Base-by-base conservation (phyloP, 148 eudicot species). In the Euryodendron excelsum region DNA sequence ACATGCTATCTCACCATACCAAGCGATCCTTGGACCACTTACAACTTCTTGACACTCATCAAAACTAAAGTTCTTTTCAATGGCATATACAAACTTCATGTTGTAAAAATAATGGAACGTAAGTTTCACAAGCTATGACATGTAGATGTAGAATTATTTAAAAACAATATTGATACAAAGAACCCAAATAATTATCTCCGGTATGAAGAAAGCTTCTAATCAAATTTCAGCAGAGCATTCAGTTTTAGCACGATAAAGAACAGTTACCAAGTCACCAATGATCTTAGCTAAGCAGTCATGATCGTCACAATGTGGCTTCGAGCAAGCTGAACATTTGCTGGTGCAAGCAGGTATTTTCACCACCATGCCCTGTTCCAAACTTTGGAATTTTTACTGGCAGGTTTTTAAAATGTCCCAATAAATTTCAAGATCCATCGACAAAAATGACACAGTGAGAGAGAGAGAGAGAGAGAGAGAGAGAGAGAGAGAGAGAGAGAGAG, bases 241-340 rank as follows among this genome's bases (percentile, higher is more conserved):
- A 77, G 25, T 62, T 67, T 39, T 27, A 78, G 64, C 36, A 61
- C 31, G 77, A 56, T 71, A 34, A 62, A 72, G 34, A 56, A 75
- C 31, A 20, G 47, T 62, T 88, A 94, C 98, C 94, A 94, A 81
- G 72, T 80, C 75, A 59, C 68, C 82, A 12, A 89, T 71, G 9
- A 90, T 77, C 21, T 79, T 77, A 45, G 85, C 68, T 60, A 89
- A 78, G 77, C 89, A 87, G 48, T 86, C 80, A 63, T 83, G 85
- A 74, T 86, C 82, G 33, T 18, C 81, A 47, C 74, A 61, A 68
- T 75, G 52, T n/a, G 83, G 78, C 55, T 62, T 33, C 66, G 50
- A 31, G 15, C 72, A 73, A 73, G 0, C 74, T 2, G 80, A 76
- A 69, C 76, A 31, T 55, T 56, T 63, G 56, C 71, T 52, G 20